Base-by-base conservation (phyloP, 2,329 filamentous ascomycete species). In the Pseudocercospora musae region DNA sequence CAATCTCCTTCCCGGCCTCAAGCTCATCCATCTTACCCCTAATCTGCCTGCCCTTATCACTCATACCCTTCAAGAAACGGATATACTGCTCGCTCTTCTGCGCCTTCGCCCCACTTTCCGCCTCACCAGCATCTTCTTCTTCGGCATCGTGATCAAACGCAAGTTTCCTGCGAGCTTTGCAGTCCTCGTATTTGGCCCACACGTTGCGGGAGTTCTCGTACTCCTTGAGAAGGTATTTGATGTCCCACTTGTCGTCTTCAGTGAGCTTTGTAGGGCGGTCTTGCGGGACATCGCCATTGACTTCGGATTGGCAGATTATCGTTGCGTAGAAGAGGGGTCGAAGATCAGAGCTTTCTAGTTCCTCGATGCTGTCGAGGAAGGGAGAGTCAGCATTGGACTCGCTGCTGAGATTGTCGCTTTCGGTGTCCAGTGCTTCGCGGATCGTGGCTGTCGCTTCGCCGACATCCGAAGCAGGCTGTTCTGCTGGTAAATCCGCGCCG, bases 151-250 rank as follows among this genome's bases (percentile, higher is more conserved):
- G 63, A 11, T 76, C 66, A 37, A 86, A 72, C 0, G 78, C 76
- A 29, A 78, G 78, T 50, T 75, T 77, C 11, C 91, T 84, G 15
- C 89, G 82, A 3, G 70, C 74, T 72, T 86, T 85, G 62, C 86
- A 79, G 15, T 81, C 78, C 1, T 71, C 46, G 73, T 92, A 92
- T 23, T 89, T 74, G 0, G 60, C 75, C 63, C 74, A 75, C 9
- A 79, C 77, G 0, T 73, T 65, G 1, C 66, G 46, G 0, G 62
- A 56, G 2, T 75, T 66, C 0, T 76, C 57, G 1, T 92, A 79
- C 66, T 93, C 89, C 50, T 84, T 82, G 53, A 97, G 78, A 37
- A 87, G 82, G 76, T 96, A 97, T 69, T 95, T 86, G n/a, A 97
- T 79, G 0, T 78, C 75, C 93, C 93, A 97, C 7, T 78, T 71